Conservation (phyloP, 202 grass and related monocot genomes). For the Zizania palustris region DNA sequence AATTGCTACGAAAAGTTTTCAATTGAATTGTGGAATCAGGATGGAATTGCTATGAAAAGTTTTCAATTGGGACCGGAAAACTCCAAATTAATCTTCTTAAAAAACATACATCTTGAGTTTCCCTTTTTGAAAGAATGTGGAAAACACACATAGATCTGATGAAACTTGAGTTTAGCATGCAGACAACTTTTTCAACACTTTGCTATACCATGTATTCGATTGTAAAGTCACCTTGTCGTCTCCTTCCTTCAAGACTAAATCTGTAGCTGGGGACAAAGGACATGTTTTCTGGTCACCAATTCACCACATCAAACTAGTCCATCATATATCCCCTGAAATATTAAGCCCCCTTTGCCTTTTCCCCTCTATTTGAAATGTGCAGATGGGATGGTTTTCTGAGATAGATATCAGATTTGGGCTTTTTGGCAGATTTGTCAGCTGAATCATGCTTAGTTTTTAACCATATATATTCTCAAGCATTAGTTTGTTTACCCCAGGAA, state of each 20-base stretch:
- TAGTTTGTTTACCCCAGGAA: neutral
- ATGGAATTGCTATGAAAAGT: neutral
- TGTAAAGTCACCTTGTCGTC: neutral
- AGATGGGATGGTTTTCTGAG: neutral
- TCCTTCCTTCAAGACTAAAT: neutral
- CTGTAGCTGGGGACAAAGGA: constrained; percentile 30
- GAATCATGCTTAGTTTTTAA: neutral
- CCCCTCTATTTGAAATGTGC: constrained; percentile 15
- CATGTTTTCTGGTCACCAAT: neutral
- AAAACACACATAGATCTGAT: constrained; percentile 24
- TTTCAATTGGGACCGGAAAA: neutral
- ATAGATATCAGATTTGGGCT: neutral
- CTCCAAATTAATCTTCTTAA: neutral
- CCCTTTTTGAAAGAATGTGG: neutral
- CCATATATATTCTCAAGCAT: neutral
- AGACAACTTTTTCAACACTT: neutral
- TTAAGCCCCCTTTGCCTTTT: neutral
- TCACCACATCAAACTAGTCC: neutral
- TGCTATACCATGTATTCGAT: constrained; percentile 4
- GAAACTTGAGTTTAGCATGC: constrained; percentile 1
- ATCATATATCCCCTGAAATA: constrained; percentile 15
- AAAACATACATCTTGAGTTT: neutral
- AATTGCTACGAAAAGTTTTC: neutral
- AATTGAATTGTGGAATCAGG: neutral
- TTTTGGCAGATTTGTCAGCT: neutral